Evolutionary conservation across 352 stramenopile genomes (phyloP), one percentile per base, ranked within the genome.

Genomic region (Saprolegnia parasitica): DNA sequence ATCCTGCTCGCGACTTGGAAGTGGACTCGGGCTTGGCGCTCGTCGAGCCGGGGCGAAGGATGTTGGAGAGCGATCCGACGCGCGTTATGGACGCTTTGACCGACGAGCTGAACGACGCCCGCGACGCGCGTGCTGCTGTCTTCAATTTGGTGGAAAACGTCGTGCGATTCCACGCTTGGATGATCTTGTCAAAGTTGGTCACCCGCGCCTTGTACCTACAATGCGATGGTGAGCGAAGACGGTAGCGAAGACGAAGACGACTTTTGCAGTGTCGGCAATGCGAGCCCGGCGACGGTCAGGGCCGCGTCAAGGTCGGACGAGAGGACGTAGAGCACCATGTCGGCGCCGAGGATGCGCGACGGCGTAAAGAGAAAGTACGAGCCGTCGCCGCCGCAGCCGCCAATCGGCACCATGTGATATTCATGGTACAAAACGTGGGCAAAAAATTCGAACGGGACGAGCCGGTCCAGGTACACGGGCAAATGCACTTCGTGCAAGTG

Each of bases 401-500:
- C 77, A 20, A 92, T 70, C 0, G 79, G 78, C 42, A 92, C 67
- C 1, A 89, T 35, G 9, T 77, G 76, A 46, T 88, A 84, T 62
- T 92, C 82, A n/a, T 80, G 77, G 64, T 89, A 90, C 5, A 90
- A 68, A 2, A 92, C 65, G 21, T 86, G 65, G 1, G 80, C 82
- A 2, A 92, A 62, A 6, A 76, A 60, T 9, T 70, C 65, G 61
- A 88, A 89, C 5, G 78, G 80, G 11, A 80, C 52, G 64, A 90
- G 79, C 16, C 68, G 65, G 6, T 83, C 67, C 37, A 92, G 68
- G 68, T 83, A 92, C 4, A 71, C 67, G 0, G 84, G 84, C 4
- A 92, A 26, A 0, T 61, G 37, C 10, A 79, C 82, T 73, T 92
- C 82, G 56, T 79, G 86, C 32, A 92, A 78, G 39, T 80, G 77